These are phyloP conservation scores for Litsea cubeba DNA, from an alignment of 164 flowering plant genomes.

Conservation along the genomic window DNA sequence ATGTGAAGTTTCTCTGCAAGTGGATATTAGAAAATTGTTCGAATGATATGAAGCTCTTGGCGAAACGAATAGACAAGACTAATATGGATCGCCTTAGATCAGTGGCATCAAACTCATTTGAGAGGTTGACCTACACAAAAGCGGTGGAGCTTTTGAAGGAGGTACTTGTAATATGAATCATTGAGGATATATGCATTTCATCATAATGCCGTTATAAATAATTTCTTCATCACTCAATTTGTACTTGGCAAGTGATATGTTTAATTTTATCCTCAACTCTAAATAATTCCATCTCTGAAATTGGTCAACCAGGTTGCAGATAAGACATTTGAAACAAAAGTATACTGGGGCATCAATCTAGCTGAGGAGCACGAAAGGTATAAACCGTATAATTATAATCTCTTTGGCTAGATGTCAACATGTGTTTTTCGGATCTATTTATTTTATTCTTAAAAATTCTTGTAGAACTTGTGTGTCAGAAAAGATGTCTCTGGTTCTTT, in stretches of 20 bases:
- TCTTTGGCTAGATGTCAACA: not conserved
- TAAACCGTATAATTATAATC: constrained; percentile 1
- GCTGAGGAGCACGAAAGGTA: constrained; percentile 80
- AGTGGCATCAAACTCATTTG: constrained; percentile 39
- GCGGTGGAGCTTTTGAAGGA: constrained; percentile 56
- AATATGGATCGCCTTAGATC: constrained; percentile 41
- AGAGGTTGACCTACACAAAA: constrained; percentile 60
- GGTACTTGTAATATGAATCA: constrained; percentile 27
- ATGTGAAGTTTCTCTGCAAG: constrained; percentile 65
- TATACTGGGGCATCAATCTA: constrained; percentile 59
- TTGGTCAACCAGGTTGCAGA: constrained; percentile 41
- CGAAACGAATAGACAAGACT: constrained; percentile 47
- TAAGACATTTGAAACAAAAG: constrained; percentile 35
- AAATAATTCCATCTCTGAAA: not conserved
- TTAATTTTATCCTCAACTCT: not conserved
- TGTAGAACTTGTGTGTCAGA: not conserved
- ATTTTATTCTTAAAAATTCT: no score
- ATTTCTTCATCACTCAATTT: not conserved
- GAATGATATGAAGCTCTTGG: constrained; percentile 56
- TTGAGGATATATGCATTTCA: no score
- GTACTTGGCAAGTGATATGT: not conserved
- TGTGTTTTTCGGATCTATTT: not conserved
- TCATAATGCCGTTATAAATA: no score
- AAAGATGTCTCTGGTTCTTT: not conserved
- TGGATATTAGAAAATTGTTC: constrained; percentile 56